Percentiles rank a stretch among this genome's conserved stretches.
Conservation (phyloP, 805 yeast species). For the Danielia oregonensis region DNA sequence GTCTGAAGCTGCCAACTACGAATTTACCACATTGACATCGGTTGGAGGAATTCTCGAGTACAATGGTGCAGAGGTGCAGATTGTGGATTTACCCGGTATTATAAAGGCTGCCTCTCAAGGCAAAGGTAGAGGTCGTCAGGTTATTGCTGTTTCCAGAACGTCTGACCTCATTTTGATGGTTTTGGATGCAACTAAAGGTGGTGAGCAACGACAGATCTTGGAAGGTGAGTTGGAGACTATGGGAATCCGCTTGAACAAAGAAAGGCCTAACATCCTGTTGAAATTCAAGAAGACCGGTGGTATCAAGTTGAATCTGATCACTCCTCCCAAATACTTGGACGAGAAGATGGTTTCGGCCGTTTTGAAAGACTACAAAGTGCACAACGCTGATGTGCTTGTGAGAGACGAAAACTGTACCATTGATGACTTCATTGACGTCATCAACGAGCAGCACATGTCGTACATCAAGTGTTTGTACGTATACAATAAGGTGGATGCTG, state of each 20-base stretch:
- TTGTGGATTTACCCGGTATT: slow-evolving; percentile 97
- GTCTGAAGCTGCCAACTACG: slow-evolving; percentile 92
- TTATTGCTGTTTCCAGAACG: slow-evolving; percentile 92
- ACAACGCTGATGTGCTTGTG: slow-evolving; percentile 88
- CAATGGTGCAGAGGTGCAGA: slow-evolving; percentile 95
- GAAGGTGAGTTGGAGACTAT: slow-evolving; percentile 90
- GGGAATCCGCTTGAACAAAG: slow-evolving; percentile 85
- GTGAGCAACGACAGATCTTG: slow-evolving; percentile 79
- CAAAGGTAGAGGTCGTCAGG: slow-evolving; percentile 96
- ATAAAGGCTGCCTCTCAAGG: slow-evolving; percentile 96
- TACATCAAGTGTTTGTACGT: slow-evolving; percentile 91
- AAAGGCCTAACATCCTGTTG: slow-evolving; percentile 71
- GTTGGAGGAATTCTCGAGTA: slow-evolving; percentile 95
- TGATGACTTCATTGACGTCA: slow-evolving; percentile 87
- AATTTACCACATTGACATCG: slow-evolving; percentile 93
- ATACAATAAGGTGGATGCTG: slow-evolving; percentile 93
- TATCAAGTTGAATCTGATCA: slow-evolving; percentile 71
- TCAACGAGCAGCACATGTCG: slow-evolving; percentile 82
- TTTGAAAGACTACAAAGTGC: slow-evolving; percentile 81
- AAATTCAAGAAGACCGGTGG: slow-evolving; percentile 89
- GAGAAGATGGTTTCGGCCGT: slow-evolving; percentile 76
- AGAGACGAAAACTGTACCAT: slow-evolving; percentile 87
- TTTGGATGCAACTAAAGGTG: slow-evolving; percentile 91
- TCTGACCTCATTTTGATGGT: slow-evolving; percentile 92
- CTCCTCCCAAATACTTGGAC: slow-evolving; percentile 78